Evolutionary conservation across 257 asterid genomes (phyloP).

Genomic region (Solanum neorickii): DNA sequence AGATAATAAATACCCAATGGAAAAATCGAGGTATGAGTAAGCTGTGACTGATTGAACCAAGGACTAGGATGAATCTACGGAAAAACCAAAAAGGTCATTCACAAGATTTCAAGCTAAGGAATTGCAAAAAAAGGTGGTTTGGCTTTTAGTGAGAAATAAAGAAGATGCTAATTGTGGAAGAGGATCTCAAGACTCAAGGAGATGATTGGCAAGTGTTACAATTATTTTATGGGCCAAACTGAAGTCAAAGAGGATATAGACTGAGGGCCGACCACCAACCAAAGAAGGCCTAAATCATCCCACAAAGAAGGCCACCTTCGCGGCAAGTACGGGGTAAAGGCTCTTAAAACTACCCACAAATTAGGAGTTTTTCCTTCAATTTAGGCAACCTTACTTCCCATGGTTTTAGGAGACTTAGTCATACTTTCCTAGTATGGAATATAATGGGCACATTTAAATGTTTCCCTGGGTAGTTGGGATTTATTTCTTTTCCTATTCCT

Average conservation of each 20-base stretch:
- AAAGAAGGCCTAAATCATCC: not conserved
- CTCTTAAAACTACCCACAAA: not conserved
- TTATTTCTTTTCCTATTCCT: not conserved
- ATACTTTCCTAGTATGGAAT: not conserved
- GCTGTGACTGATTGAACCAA: not conserved
- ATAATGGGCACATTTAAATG: not conserved
- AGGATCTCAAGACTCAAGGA: not conserved
- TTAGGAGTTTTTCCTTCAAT: not conserved
- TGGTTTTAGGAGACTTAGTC: not conserved
- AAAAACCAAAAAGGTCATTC: not conserved
- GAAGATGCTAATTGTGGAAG: not conserved
- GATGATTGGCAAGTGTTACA: not conserved
- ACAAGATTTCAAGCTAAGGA: not conserved
- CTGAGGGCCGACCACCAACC: not conserved
- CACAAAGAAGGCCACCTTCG: not conserved
- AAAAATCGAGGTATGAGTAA: not conserved
- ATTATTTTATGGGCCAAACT: not conserved
- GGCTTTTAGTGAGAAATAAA: not conserved
- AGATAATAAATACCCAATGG: not conserved
- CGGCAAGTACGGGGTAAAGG: not conserved
- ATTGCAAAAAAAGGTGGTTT: not conserved
- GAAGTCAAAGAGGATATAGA: not conserved
- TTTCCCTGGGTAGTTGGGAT: not conserved
- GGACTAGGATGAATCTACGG: not conserved
- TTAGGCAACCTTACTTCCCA: not conserved